Evolutionary conservation across 2,329 filamentous ascomycete genomes (phyloP).

Genomic region (Colletotrichum noveboracense): DNA sequence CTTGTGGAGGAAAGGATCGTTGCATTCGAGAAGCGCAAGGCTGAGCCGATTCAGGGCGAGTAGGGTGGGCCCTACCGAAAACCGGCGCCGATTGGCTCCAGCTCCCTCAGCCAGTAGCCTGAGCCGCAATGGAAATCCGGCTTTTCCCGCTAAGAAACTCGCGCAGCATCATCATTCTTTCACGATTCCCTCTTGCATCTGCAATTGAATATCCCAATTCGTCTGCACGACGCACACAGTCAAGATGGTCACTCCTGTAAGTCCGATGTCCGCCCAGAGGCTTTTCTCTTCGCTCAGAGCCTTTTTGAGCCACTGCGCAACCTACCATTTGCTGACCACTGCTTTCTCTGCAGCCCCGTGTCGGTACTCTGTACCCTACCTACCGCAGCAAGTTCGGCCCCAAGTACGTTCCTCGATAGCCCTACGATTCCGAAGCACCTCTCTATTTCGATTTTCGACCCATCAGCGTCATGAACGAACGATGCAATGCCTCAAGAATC

Average conservation of each 20-base stretch:
- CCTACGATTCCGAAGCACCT: background rate
- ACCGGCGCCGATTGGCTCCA: constrained; percentile 7
- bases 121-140: constrained; percentile 22
- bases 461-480: background rate
- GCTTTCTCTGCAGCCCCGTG: background rate
- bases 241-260: constrained; percentile 48
- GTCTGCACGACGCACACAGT: constrained; percentile 32
- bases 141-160: constrained; percentile 24
- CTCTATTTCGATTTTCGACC: background rate
- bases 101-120: constrained; percentile 16
- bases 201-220: constrained; percentile 39
- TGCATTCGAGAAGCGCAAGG: background rate
- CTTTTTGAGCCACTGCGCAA: background rate
- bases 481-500: background rate
- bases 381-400: constrained; percentile 63
- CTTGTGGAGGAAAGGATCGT: background rate
- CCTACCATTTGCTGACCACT: background rate
- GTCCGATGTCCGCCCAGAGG: constrained; percentile 17
- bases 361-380: constrained; percentile 16
- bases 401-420: constrained; percentile 53
- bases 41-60: constrained; percentile 7
- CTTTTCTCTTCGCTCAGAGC: background rate
- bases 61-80: background rate
- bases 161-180: constrained; percentile 21
- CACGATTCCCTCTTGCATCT: constrained; percentile 25